phyloP scores from a whole-genome alignment of 768 basidiomycete genomes.

The Lyophyllum shimeji region DNA sequence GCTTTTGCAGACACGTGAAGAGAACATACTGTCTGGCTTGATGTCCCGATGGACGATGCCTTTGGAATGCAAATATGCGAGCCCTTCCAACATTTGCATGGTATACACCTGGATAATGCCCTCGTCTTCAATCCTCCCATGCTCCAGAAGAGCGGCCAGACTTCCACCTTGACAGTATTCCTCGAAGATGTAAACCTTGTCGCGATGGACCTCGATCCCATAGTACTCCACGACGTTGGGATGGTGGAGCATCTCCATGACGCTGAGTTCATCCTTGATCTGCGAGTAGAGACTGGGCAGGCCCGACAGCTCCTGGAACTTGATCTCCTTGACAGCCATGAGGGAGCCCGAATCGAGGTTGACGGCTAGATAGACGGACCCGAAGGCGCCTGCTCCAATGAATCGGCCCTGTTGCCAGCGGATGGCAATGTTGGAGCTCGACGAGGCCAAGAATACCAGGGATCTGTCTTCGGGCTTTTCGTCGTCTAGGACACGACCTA shows the following conservation, averaged over 20 bases:
- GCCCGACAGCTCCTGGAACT: constrained; percentile 90
- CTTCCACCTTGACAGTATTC: constrained; percentile 98
- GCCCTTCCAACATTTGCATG: constrained; percentile 94
- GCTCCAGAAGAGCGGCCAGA: constrained; percentile 82
- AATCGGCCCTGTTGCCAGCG: constrained; percentile 98
- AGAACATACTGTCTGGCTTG: constrained; percentile 90
- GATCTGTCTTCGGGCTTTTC: constrained; percentile 94
- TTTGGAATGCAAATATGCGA: constrained; percentile 90
- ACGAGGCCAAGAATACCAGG: constrained; percentile 90
- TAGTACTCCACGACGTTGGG: constrained; percentile 99
- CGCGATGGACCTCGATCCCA: constrained; percentile 97
- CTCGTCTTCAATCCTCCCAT: constrained; percentile 96
- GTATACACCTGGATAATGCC: constrained; percentile 94
- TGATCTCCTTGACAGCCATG: constrained; percentile 99
- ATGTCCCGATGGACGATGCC: constrained; percentile 95
- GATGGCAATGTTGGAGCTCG: constrained; percentile 93
- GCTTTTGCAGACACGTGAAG: neutral
- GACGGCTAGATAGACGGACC: constrained; percentile 98
- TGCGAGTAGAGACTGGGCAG: constrained; percentile 86
- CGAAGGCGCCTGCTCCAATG: constrained; percentile 98
- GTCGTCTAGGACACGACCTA: constrained; percentile 93
- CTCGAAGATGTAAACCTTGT: constrained; percentile 98
- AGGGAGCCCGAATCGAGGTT: constrained; percentile 94
- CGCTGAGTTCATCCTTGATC: constrained; percentile 92
- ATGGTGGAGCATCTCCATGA: constrained; percentile 98